Evolutionary conservation across 2,329 filamentous ascomycete genomes (phyloP), one percentile per base, ranked within the genome.

Genomic region (Diaporthe citri): DNA sequence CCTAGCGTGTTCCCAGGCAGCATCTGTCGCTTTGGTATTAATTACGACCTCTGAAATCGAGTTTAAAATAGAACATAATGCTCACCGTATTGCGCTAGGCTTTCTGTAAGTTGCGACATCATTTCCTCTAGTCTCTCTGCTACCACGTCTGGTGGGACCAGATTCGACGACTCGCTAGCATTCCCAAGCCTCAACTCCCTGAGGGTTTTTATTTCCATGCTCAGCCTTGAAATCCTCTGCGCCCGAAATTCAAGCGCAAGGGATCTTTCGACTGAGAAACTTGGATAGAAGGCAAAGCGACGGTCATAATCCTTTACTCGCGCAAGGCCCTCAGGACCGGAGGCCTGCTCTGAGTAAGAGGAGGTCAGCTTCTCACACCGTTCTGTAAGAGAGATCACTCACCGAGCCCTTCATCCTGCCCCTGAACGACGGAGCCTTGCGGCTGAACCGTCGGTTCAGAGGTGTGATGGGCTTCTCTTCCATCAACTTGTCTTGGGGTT

Each of bases 241-340:
- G 71, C 57, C n/a, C 36, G 36, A 6, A 22, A 48, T 2, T 66
- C 59, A 4, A 73, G 57, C 3, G 55, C 36, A 25, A 73, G 15
- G 1, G 25, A 57, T 9, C 71, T 13, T 25, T 73, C 71, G 13
- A 56, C 39, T 1, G 71, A 48, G 36, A 66, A 56, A 5, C 34
- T n/a, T 4, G 71, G 59, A 28, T 66, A 64, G 59, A 73, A 73
- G 43, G 43, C 52, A 34, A 73, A 73, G 17, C 71, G 71, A 5
- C 17, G 59, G 22, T 73, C 71, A 8, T 73, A 73, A 10, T 66
- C 48, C 12, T 66, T 73, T 10, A 73, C 20, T 25, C 48, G 71
- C 1, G 71, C 71, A 41, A 73, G 25, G 13, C 70, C 70, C 3
- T 39, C 12, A 1, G 57, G 56, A 13, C 70, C 70, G 5, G 28